Percentiles rank a stretch among this genome's conserved stretches.
Conservation (phyloP, 345 rosid species). For the Salix exigua region DNA sequence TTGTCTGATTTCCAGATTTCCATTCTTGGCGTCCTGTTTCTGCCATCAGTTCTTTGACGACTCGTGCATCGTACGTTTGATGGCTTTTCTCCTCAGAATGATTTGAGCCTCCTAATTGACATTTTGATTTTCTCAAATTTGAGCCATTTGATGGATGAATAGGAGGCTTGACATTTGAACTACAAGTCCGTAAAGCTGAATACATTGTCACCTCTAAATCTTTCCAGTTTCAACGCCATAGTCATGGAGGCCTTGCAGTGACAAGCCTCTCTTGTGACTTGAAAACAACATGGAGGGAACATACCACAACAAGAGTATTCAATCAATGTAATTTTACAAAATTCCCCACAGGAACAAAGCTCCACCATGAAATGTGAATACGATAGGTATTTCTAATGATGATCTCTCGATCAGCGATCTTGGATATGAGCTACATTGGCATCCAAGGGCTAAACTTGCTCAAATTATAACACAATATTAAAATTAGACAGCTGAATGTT, state of each 20-base stretch:
- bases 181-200: not conserved
- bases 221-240: not conserved
- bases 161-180: not conserved
- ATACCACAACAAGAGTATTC: not conserved
- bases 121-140: not conserved
- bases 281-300: not conserved
- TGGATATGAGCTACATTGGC: slow-evolving; percentile 44
- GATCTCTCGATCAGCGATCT: slow-evolving; percentile 53
- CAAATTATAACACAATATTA: too few relatives aligned
- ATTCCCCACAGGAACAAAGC: slow-evolving; percentile 72
- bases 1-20: not conserved
- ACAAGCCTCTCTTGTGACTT: not conserved
- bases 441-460: too few relatives aligned
- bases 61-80: not conserved
- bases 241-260: not conserved
- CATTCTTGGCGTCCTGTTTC: not conserved
- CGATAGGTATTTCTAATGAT: slow-evolving; percentile 57
- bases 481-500: too few relatives aligned
- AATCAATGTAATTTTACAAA: slow-evolving; percentile 39
- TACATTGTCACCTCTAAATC: not conserved
- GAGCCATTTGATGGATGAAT: not conserved
- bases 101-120: not conserved
- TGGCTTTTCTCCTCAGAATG: not conserved
- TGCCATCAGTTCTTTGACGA: not conserved
- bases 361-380: slow-evolving; percentile 58